Percentiles rank a stretch among this genome's conserved stretches.
phyloP scores from a whole-genome alignment of 2,329 filamentous ascomycete species.

The Colletotrichum gloeosporioides region DNA sequence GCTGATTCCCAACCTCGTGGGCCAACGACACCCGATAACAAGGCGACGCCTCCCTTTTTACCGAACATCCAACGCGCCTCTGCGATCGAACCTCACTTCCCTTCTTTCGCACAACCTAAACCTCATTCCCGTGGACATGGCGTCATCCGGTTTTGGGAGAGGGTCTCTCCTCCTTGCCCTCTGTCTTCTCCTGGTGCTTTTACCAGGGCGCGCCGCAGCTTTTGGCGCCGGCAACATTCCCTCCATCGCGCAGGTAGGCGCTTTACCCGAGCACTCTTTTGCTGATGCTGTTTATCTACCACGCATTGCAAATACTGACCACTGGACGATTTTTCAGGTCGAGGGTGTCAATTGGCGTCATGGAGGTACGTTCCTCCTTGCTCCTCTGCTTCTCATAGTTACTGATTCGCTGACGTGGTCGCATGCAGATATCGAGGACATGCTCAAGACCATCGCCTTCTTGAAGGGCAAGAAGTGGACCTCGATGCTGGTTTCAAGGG shows the following conservation, averaged over 20 bases:
- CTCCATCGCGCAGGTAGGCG: slow-evolving; percentile 55
- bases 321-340: slow-evolving; percentile 47
- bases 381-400: neutral
- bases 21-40: neutral
- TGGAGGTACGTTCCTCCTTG: slow-evolving; percentile 52
- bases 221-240: slow-evolving; percentile 77
- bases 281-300: neutral
- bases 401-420: neutral
- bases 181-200: slow-evolving; percentile 58
- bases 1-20: neutral
- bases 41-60: neutral
- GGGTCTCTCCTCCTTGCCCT: slow-evolving; percentile 57
- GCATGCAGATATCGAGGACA: slow-evolving; percentile 74
- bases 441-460: slow-evolving; percentile 78
- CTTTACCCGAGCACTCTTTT: slow-evolving; percentile 4
- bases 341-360: slow-evolving; percentile 75
- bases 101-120: neutral
- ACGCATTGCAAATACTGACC: neutral
- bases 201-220: slow-evolving; percentile 62
- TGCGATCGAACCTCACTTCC: neutral
- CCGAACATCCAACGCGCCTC: neutral
- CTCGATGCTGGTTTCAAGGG: slow-evolving; percentile 76
- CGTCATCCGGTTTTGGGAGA: slow-evolving; percentile 51
- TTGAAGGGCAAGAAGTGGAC: slow-evolving; percentile 87
- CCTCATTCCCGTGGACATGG: slow-evolving; percentile 41